Evolutionary conservation across 2,329 filamentous ascomycete genomes (phyloP), one percentile per base, ranked within the genome.

Genomic region (Microcera coccophila): DNA sequence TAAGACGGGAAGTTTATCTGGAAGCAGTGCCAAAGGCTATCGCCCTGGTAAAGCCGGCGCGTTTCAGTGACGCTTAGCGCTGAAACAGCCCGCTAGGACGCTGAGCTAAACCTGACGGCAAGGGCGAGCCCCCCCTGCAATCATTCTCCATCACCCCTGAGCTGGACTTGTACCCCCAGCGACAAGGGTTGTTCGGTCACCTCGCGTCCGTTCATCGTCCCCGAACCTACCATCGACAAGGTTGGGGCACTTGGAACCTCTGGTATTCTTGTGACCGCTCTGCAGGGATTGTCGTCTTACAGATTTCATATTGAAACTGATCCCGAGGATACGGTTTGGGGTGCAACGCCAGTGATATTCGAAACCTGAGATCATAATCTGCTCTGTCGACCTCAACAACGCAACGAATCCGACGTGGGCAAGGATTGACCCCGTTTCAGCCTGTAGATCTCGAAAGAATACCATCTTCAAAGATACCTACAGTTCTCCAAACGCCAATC

Each of bases 31-130:
- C n/a, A n/a, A n/a, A n/a, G n/a, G n/a, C n/a, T n/a, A n/a, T n/a
- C n/a, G n/a, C n/a, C n/a, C n/a, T n/a, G n/a, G n/a, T n/a, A n/a
- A n/a, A n/a, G n/a, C n/a, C 42, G 44, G 37, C 37, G 32, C 38
- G 48, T 55, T 55, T 55, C 53, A 55, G 44, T 24, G 42, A 41
- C 26, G 45, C 45, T 37, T 43, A 40, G 45, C 37, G 38, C 38
- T 39, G 33, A 24, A 29, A 18, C 15, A 32, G n/a, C 39, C 36
- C 44, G 33, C 40, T 29, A 39, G 35, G 17, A 35, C 35, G 32
- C 32, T 36, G 33, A 35, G 36, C 39, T 38, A 38, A 15, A 15
- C 34, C 34, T 34, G 35, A 29, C 16, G 21, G 28, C 43, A 38
- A 36, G 38, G 42, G 28, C 16, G 42, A 26, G 39, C 45, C 39